Evolutionary conservation across 164 flowering plant genomes (phyloP).

Genomic region (Vitis cinerea): DNA sequence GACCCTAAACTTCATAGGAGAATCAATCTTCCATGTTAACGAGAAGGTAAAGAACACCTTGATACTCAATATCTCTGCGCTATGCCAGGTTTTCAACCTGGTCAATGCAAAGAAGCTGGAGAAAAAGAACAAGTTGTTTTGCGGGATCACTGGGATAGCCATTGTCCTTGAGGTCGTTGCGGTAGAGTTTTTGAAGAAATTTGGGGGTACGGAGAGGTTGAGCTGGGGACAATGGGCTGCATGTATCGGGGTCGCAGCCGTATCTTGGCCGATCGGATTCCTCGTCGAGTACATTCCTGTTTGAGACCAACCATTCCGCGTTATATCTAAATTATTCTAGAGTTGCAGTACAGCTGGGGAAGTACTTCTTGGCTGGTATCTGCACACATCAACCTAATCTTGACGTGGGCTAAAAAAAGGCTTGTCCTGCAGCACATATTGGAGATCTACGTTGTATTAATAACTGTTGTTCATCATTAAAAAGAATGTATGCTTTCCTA

Average conservation of each 20-base stretch:
- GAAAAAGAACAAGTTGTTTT: conserved; percentile 43
- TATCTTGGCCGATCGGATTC: conserved; percentile 57
- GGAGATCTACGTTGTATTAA: too few relatives aligned
- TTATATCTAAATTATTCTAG: too few relatives aligned
- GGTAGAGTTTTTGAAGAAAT: conserved; percentile 49
- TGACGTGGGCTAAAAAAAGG: too few relatives aligned
- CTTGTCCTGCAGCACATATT: too few relatives aligned
- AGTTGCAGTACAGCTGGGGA: too few relatives aligned
- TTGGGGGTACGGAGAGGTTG: conserved; percentile 55
- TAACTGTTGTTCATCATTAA: too few relatives aligned
- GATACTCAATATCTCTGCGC: conserved; percentile 54
- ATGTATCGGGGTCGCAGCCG: conserved; percentile 37
- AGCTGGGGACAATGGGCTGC: conserved; percentile 57
- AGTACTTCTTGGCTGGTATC: too few relatives aligned
- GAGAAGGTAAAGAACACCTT: conserved; percentile 42
- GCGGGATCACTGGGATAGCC: conserved; percentile 38
- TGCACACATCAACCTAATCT: too few relatives aligned
- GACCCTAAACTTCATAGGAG: conserved; percentile 45
- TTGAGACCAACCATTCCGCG: conserved; percentile 27
- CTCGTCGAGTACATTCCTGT: conserved; percentile 53
- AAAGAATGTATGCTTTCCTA: too few relatives aligned
- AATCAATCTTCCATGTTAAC: conserved; percentile 34
- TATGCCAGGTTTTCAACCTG: conserved; percentile 61
- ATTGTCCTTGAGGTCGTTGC: conserved; percentile 46
- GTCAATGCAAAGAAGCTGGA: conserved; percentile 50